Conservation (phyloP, 2,329 filamentous ascomycete genomes). For the Aspergillus viridinutans region DNA sequence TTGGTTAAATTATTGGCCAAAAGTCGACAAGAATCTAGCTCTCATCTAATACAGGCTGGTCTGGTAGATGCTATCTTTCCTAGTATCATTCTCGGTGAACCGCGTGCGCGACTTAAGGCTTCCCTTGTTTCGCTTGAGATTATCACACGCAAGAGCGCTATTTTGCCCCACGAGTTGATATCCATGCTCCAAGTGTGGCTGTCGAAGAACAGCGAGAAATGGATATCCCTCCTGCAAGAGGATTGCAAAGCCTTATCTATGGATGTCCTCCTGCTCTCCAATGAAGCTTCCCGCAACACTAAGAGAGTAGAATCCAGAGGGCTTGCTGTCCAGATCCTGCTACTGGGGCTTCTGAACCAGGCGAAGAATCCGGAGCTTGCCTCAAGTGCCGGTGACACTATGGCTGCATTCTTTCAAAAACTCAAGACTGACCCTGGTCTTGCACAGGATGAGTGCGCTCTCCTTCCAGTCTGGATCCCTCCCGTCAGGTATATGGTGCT, state of each 20-base stretch:
- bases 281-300: conserved; percentile 13
- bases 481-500: conserved; percentile 36
- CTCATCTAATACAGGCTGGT: conserved; percentile 16
- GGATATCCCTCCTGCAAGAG: conserved; percentile 29
- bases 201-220: conserved; percentile 24
- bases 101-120: conserved; percentile 35
- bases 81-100: conserved; percentile 36
- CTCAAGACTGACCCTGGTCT: conserved; percentile 10
- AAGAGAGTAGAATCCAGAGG: conserved; percentile 5
- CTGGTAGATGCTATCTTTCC: conserved; percentile 29
- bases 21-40: conserved; percentile 19
- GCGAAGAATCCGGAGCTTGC: conserved; percentile 28
- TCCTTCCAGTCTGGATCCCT: conserved; percentile 32
- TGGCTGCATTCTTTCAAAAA: conserved; percentile 29
- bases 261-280: conserved; percentile 16
- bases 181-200: conserved; percentile 31
- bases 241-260: conserved; percentile 29
- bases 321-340: conserved; percentile 28
- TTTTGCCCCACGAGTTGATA: conserved; percentile 30
- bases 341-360: conserved; percentile 29
- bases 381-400: conserved; percentile 23
- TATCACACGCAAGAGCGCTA: conserved; percentile 35
- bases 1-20: conserved; percentile 33
- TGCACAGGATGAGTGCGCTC: conserved; percentile 4
- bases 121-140: conserved; percentile 35